phyloP scores from a whole-genome alignment of 441 rosid species.

The Euphorbia celastroides region DNA sequence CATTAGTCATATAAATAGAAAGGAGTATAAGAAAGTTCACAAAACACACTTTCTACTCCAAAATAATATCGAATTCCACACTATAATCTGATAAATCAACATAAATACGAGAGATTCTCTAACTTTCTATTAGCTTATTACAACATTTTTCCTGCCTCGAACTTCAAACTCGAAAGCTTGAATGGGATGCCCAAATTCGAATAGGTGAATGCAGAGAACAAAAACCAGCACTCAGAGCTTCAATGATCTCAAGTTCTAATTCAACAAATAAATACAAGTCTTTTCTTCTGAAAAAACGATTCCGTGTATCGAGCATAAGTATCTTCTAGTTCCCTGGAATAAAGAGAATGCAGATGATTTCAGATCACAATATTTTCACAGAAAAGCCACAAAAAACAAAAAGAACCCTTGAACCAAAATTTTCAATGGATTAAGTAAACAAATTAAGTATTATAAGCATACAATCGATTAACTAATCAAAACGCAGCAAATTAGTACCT shows the following conservation, averaged over 20 bases:
- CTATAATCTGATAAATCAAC: neutral
- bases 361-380: neutral
- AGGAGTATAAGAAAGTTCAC: neutral
- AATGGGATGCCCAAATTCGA: neutral
- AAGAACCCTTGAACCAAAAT: neutral
- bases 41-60: neutral
- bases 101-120: neutral
- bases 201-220: neutral
- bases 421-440: neutral
- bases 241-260: neutral
- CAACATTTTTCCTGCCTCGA: neutral
- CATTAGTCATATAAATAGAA: neutral
- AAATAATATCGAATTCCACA: neutral
- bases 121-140: constrained; percentile 6
- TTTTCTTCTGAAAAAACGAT: neutral
- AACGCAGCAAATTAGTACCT: neutral
- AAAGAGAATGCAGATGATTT: neutral
- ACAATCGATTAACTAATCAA: neutral
- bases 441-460: neutral
- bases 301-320: constrained; percentile 1
- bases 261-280: neutral
- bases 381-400: neutral
- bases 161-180: neutral
- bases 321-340: constrained; percentile 16
- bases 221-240: neutral